A percentile compares a stretch with the other conserved stretches of the same genome.
Conservation (phyloP, 305 asterid genomes). For the Striga hermonthica region DNA sequence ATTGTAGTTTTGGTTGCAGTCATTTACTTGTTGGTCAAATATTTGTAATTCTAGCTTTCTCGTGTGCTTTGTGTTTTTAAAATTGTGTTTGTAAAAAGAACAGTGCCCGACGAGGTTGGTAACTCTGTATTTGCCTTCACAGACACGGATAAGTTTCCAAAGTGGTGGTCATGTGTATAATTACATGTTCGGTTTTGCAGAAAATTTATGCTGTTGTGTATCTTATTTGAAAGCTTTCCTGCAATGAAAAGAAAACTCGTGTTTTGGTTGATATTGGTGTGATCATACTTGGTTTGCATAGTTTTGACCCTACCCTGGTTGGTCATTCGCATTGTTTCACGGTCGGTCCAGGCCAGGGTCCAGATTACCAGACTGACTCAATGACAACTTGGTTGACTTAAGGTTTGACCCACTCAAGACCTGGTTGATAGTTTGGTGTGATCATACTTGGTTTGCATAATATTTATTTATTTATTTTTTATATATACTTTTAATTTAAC, state of each 20-base stretch:
- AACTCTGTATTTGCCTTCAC: constrained; percentile 22
- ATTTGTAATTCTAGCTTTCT: constrained; percentile 40
- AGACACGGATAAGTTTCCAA: background rate
- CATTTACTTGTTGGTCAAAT: constrained; percentile 62
- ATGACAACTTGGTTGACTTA: too few relatives aligned
- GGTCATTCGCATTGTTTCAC: too few relatives aligned
- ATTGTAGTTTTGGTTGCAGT: constrained; percentile 54
- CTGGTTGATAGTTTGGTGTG: too few relatives aligned
- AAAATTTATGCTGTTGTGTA: background rate
- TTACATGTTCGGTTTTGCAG: constrained; percentile 4
- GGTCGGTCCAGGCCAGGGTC: too few relatives aligned
- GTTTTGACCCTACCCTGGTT: too few relatives aligned
- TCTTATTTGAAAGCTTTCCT: background rate
- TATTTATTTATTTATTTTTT: too few relatives aligned
- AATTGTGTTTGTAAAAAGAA: constrained; percentile 18
- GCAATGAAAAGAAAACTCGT: background rate
- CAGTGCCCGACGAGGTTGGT: background rate
- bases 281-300: too few relatives aligned
- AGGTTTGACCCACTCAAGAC: too few relatives aligned
- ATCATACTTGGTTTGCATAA: too few relatives aligned
- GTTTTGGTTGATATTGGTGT: background rate
- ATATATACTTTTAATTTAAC: too few relatives aligned
- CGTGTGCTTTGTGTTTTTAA: background rate
- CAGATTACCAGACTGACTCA: too few relatives aligned
- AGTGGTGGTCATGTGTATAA: constrained; percentile 1